Evolutionary conservation across 1,284 basidiomycete species (phyloP), one percentile per base, ranked within the genome.

Genomic region (Athelia psychrophila): DNA sequence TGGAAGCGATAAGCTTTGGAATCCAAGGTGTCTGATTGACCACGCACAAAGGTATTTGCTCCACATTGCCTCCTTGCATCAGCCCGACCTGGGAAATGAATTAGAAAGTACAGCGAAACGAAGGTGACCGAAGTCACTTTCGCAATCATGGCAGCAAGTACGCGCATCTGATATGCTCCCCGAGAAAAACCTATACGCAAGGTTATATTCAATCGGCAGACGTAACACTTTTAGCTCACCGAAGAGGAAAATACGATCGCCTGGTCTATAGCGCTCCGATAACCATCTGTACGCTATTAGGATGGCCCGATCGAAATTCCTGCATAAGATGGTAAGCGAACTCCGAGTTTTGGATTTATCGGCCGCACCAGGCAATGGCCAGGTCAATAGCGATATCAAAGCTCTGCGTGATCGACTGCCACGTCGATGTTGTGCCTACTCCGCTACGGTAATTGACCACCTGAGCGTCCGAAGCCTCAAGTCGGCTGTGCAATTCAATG

Each of bases 11-110:
- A 35, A 35, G 33, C 33, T 10, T 35, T 35, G 33, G n/a, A 12
- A n/a, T 12, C 15, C n/a, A 6, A 33, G 2, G 27, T 44, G 56
- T 23, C 10, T 12, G n/a, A n/a, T 35, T 12, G 12, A 12, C 12
- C n/a, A 42, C 38, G 20, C 56, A 64, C 62, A 62, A 64, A n/a
- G 59, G 60, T 15, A 64, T 62, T 40, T 64, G 62, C 12, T 56
- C 56, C 19, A 57, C 49, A 38, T 64, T 62, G 35, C 60, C 60
- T 19, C 50, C 49, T 19, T 55, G 45, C 27, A 64, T 49, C 1
- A 64, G 47, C 2, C 62, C 60, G 33, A 61, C 56, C 61, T 62
- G 49, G 27, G 30, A 24, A 16, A 44, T 16, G 25, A 20, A 36
- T 19, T 18, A 15, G 19, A 22, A n/a, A 5, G 8, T 6, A 19